Percentiles rank a stretch among this genome's conserved stretches.
These are phyloP conservation scores for Fusarium scirpi DNA, from an alignment of 2,329 filamentous ascomycete genomes.

Conservation along the genomic window DNA sequence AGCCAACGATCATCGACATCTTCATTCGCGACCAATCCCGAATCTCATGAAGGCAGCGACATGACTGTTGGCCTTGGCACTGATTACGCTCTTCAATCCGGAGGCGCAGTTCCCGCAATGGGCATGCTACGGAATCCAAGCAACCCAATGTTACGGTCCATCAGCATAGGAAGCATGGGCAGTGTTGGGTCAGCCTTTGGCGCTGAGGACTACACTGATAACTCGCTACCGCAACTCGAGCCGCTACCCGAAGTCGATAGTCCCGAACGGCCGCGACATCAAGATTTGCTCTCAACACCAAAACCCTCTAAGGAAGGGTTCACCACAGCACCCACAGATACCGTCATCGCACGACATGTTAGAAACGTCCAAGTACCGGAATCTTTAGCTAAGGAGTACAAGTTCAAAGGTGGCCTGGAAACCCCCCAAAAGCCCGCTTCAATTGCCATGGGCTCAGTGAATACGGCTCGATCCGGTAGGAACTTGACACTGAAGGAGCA, in stretches of 20 bases:
- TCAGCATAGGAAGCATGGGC: conserved; percentile 90
- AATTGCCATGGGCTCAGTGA: conserved; percentile 57
- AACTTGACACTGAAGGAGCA: conserved; percentile 95
- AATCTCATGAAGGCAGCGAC: conserved; percentile 75
- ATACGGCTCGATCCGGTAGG: conserved; percentile 68
- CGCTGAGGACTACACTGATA: conserved; percentile 66
- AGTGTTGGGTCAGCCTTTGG: conserved; percentile 82
- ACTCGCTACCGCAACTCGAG: conserved; percentile 60
- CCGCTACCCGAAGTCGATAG: conserved; percentile 63
- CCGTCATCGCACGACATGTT: conserved; percentile 87
- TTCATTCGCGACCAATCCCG: conserved; percentile 66
- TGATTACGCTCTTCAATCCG: conserved; percentile 86
- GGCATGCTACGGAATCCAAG: conserved; percentile 64
- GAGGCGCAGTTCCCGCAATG: conserved; percentile 74
- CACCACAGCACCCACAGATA: conserved; percentile 79
- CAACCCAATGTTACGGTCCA: conserved; percentile 75
- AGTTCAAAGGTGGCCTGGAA: conserved; percentile 75
- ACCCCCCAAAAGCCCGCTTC: conserved; percentile 70
- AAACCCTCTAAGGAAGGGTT: conserved; percentile 67
- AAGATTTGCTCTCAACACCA: conserved; percentile 75
- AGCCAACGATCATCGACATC: conserved; percentile 72
- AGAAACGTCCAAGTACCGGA: conserved; percentile 92
- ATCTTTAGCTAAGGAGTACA: conserved; percentile 87
- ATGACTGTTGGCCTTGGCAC: conserved; percentile 74
- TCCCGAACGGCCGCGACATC: conserved; percentile 54